Evolutionary conservation across 1,284 basidiomycete species (phyloP).

Genomic region (Puccinia novopanici): DNA sequence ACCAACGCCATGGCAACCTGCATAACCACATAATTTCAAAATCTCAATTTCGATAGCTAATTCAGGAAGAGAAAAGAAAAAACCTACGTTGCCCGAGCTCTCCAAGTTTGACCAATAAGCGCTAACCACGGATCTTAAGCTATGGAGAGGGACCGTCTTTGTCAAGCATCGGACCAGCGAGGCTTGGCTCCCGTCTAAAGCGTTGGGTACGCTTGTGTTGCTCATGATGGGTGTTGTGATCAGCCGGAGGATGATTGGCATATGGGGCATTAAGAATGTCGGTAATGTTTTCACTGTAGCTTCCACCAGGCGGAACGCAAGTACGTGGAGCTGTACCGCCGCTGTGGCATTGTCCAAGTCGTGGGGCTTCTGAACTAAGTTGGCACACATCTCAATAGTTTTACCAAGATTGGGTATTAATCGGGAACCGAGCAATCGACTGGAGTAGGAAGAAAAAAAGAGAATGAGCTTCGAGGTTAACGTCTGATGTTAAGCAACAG

Average conservation of each 20-base stretch:
- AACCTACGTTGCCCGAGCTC: constrained; percentile 26
- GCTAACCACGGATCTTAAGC: constrained; percentile 26
- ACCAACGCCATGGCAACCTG: constrained; percentile 52
- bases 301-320: constrained; percentile 36
- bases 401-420: constrained; percentile 33
- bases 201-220: background rate
- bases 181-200: background rate
- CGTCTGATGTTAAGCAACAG: background rate
- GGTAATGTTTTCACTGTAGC: constrained; percentile 37
- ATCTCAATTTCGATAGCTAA: background rate
- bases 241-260: constrained; percentile 31
- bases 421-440: constrained; percentile 34
- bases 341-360: background rate
- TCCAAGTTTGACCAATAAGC: constrained; percentile 28
- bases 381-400: constrained; percentile 31
- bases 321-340: background rate
- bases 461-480: background rate
- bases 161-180: constrained; percentile 38
- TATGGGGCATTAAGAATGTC: constrained; percentile 33
- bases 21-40: background rate
- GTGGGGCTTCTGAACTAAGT: constrained; percentile 7
- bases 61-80: background rate
- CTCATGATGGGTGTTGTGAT: constrained; percentile 23
- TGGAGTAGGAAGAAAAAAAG: background rate
- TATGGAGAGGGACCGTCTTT: constrained; percentile 36